phyloP scores from a whole-genome alignment of 495 filamentous ascomycete genomes.

The Clohesyomyces aquaticus region DNA sequence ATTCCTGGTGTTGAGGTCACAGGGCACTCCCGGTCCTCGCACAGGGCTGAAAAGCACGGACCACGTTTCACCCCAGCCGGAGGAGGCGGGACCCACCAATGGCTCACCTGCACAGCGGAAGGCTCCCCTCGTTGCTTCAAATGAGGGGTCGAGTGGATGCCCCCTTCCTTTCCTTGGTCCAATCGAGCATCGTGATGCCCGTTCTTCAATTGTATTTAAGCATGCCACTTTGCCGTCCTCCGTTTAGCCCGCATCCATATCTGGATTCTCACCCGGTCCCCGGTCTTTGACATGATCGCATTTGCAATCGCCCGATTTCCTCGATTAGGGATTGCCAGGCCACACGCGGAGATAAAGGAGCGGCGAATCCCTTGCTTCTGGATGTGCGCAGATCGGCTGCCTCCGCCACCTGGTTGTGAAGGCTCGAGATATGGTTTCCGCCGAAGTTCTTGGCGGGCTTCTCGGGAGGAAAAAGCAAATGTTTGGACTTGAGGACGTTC shows the following conservation, averaged over 20 bases:
- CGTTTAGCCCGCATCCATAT: not conserved
- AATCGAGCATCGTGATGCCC: not conserved
- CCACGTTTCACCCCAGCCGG: not conserved
- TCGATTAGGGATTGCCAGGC: not conserved
- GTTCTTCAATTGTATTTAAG: not conserved
- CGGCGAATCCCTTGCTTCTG: constrained; percentile 17
- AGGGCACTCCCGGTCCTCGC: not conserved
- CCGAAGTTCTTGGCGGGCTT: too few relatives aligned
- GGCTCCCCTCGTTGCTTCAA: not conserved
- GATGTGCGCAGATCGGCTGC: constrained; percentile 14
- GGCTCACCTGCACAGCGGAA: too few relatives aligned
- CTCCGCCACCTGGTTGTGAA: constrained; percentile 14
- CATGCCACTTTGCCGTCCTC: not conserved
- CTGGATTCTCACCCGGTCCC: not conserved
- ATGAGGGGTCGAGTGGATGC: not conserved
- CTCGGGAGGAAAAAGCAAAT: not conserved
- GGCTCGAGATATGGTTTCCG: not conserved
- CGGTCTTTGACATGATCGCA: constrained; percentile 15
- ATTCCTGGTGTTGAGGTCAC: not conserved
- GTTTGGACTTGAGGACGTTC: not conserved
- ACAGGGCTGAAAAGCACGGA: not conserved
- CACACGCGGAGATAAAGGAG: not conserved
- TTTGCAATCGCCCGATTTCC: constrained; percentile 16
- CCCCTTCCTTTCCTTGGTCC: not conserved
- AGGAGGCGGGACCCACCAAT: too few relatives aligned